phyloP scores from a whole-genome alignment of 805 yeast species.

The Blastobotrys chiropterorum region DNA sequence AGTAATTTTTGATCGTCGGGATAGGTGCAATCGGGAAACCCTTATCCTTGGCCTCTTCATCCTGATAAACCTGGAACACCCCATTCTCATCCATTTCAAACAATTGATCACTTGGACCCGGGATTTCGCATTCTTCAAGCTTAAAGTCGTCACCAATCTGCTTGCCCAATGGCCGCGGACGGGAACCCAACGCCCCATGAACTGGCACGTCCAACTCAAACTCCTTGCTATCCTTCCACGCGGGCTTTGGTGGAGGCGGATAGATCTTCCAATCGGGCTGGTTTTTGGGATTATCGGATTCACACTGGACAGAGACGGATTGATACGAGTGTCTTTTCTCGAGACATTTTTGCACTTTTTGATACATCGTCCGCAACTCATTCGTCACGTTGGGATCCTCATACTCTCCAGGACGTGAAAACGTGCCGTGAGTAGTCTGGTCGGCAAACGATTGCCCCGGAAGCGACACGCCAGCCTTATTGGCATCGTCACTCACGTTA shows the following conservation, averaged over 20 bases:
- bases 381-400: constrained; percentile 30
- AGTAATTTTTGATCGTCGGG: constrained; percentile 83
- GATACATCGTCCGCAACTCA: constrained; percentile 33
- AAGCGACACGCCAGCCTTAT: not conserved
- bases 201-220: constrained; percentile 27
- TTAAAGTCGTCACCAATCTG: constrained; percentile 50
- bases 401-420: constrained; percentile 12
- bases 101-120: constrained; percentile 40
- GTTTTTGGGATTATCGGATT: constrained; percentile 81
- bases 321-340: constrained; percentile 73
- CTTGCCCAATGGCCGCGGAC: constrained; percentile 7
- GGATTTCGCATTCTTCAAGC: constrained; percentile 49
- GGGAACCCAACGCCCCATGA: not conserved
- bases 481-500: not conserved
- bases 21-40: constrained; percentile 42
- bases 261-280: constrained; percentile 65
- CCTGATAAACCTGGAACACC: constrained; percentile 57
- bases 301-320: constrained; percentile 61
- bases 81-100: constrained; percentile 54
- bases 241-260: constrained; percentile 92
- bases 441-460: constrained; percentile 12
- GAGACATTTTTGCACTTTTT: constrained; percentile 45
- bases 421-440: constrained; percentile 25
- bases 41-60: constrained; percentile 21
- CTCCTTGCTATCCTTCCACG: constrained; percentile 63